Base-by-base conservation (phyloP, 1,284 basidiomycete genomes). In the Melampsora larici-populina region DNA sequence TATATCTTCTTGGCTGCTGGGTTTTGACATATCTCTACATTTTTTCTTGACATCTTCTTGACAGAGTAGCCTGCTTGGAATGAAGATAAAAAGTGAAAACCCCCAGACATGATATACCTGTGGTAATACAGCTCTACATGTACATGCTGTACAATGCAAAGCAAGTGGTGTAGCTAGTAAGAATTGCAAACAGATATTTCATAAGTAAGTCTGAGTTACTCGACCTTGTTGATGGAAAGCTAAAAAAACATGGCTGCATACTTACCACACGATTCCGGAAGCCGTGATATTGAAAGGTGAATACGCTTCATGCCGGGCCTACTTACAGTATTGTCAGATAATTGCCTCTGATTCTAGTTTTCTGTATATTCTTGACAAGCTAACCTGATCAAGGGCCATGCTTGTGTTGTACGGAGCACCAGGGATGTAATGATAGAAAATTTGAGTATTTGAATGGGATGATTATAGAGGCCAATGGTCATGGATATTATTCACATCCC, bases 51-150 rank as follows among this genome's bases (percentile, higher is more conserved):
- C 11, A 49, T 11, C 21, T 49, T 49, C 11, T 21, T 49, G 11
- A n/a, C n/a, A n/a, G n/a, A n/a, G n/a, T n/a, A n/a, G n/a, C n/a
- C n/a, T n/a, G n/a, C n/a, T n/a, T n/a, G 11, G 11, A 11, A 21
- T 49, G 48, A 49, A 11, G 48, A 49, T 11, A 49, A 49, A 49
- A 49, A 49, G 21, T 49, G 48, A 11, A 79, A 80, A 81, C 85
- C 84, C 7, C 85, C 84, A 31, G 80, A 79, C 0, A 73, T 67
- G 70, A 86, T 84, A 69, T 86, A 84, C 29, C 82, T 82, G 1
- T 85, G 82, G 81, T 86, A 85, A 81, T 84, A 86, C 1, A 86
- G 81, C 62, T 82, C 71, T 13, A 83, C 81, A 71, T 86, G 85
- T 1, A 82, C 80, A 24, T 82, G 60, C 88, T 79, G 69, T 84